Evolutionary conservation across 768 basidiomycete species (phyloP).

Genomic region (Termitomyces sp.): DNA sequence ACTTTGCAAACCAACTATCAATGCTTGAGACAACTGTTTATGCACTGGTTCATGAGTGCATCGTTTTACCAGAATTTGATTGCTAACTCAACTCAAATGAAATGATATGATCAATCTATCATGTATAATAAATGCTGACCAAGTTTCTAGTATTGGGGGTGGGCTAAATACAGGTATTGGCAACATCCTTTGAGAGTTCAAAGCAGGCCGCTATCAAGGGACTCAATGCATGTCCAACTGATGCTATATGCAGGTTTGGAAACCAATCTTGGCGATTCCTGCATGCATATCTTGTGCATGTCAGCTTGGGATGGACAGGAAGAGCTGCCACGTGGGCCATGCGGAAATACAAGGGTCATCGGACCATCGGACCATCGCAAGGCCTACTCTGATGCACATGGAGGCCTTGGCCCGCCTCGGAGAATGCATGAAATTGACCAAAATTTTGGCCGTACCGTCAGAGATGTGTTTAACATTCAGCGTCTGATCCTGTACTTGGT

Average conservation of each 20-base stretch:
- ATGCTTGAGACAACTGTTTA: conserved; percentile 26
- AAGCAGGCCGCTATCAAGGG: conserved; percentile 7
- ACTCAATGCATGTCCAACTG: conserved; percentile 27
- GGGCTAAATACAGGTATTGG: too few species aligned
- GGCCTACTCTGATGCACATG: too few species aligned
- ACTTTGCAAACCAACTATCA: conserved; percentile 26
- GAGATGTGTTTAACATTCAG: too few species aligned
- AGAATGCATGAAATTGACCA: too few species aligned
- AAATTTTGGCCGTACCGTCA: too few species aligned
- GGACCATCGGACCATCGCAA: too few species aligned
- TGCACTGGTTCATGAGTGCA: conserved; percentile 24
- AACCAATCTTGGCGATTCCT: conserved; percentile 8
- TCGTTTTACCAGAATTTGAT: conserved; percentile 41
- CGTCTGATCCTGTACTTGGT: too few species aligned
- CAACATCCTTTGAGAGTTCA: too few species aligned
- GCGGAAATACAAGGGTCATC: too few species aligned
- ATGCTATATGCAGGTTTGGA: conserved; percentile 24
- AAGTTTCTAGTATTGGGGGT: conserved; percentile 12
- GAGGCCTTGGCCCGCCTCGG: too few species aligned
- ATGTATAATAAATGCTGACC: not conserved
- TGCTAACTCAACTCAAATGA: conserved; percentile 44
- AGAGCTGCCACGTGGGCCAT: not conserved
- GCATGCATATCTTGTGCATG: too few species aligned
- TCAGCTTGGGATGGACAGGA: not conserved
- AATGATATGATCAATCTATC: conserved; percentile 21